A percentile compares a stretch with the other conserved stretches of the same genome.
Evolutionary conservation across 495 filamentous ascomycete genomes (phyloP).

Genomic region (Penicillium cinerascens): DNA sequence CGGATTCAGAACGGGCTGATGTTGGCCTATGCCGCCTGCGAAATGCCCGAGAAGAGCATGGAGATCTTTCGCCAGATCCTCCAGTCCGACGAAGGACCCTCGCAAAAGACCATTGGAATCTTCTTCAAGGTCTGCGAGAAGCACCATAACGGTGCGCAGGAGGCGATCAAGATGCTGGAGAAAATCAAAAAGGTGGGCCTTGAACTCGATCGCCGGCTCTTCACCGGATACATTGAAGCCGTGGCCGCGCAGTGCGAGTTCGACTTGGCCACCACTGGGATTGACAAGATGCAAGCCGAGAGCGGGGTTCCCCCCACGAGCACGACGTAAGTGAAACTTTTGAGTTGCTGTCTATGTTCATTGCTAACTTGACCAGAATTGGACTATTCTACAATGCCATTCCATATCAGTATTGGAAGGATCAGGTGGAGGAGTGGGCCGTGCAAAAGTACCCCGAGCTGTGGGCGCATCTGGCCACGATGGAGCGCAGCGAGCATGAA

Average conservation of each 20-base stretch:
- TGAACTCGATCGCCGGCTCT: conserved; percentile 66
- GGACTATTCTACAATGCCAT: conserved; percentile 71
- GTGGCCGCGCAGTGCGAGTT: conserved; percentile 66
- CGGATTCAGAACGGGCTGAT: conserved; percentile 77
- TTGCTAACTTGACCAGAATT: conserved; percentile 50
- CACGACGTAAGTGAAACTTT: conserved; percentile 63
- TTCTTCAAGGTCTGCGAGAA: conserved; percentile 74
- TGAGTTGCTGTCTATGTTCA: neutral
- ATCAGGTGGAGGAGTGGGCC: conserved; percentile 70
- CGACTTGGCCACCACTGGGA: conserved; percentile 58
- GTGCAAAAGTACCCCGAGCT: conserved; percentile 58
- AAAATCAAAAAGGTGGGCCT: conserved; percentile 73
- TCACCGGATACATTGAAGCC: conserved; percentile 68
- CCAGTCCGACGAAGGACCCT: conserved; percentile 74
- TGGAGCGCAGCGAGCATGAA: conserved; percentile 35
- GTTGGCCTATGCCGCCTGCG: conserved; percentile 73
- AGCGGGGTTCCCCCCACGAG: conserved; percentile 61
- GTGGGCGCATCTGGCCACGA: conserved; percentile 57
- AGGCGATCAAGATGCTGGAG: conserved; percentile 70
- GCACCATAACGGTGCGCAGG: conserved; percentile 55
- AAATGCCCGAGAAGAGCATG: conserved; percentile 58
- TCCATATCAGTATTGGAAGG: conserved; percentile 54
- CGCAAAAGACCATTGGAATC: conserved; percentile 69
- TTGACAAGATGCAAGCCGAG: conserved; percentile 61
- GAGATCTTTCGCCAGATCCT: conserved; percentile 80